Base-by-base conservation (phyloP, 164 flowering plant genomes). In the Chimonanthus praecox region DNA sequence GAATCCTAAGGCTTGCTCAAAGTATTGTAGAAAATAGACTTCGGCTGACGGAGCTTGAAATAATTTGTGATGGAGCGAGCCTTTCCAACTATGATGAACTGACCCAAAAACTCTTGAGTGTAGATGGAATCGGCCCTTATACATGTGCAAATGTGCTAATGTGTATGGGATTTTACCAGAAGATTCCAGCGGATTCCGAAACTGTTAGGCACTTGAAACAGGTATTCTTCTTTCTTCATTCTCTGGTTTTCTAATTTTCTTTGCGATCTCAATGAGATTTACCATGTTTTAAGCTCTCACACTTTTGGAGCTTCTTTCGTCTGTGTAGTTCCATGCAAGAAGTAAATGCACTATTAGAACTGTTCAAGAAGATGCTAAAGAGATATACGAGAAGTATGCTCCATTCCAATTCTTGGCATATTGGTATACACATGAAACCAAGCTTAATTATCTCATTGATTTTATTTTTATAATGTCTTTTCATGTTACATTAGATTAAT, bases 101-200 rank as follows among this genome's bases (percentile, higher is more conserved):
- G 47, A 71, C 71, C 18, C 78, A 82, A 65, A 80, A 83, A 75
- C 76, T 89, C 75, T 76, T 21, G 62, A 47, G 77, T 67, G 79
- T 89, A 4, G 33, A 87, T 60, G 92, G 92, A 33, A 82, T 87
- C 73, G 92, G 92, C 46, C 84, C 85, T 51, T 89, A 81, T 74
- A 83, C 87, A 16, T 76, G 88, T 65, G 86, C 88, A 50, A 86
- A 89, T 81, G 89, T 87, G 48, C 82, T 86, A 5, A 82, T 85
- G 84, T 86, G 90, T 79, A 78, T 87, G 83, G 92, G 92, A 64
- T 87, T 84, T 78, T 89, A 89, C 78, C 86, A 89, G 67, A 81
- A 73, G 8, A 75, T 89, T 80, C 92, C 89, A 6, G 9, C 83
- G 45, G 92, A 89, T 80, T 75, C 82, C 2, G 92, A 89, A 81